Base-by-base conservation (phyloP, 208 protist genomes). In the Zelonia costaricensis region DNA sequence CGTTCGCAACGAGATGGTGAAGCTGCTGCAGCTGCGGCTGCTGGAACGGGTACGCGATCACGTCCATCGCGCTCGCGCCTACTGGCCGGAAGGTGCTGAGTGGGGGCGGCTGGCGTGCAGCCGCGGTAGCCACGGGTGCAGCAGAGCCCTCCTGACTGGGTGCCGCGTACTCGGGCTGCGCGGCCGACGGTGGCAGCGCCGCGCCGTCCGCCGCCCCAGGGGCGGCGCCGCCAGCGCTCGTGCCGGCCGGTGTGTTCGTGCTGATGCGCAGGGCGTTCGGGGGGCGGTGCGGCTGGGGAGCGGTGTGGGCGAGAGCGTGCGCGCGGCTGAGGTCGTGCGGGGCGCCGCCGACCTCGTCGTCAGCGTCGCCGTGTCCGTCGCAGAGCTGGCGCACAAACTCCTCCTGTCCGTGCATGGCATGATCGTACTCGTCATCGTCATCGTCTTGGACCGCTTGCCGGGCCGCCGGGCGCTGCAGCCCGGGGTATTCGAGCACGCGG, bases 401-500 rank as follows among this genome's bases (percentile, higher is more conserved):
- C 12, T 22, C 52, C 36, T 43, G 52, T 3, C 36, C 52, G 10
- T 57, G 15, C 33, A 43, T 57, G 35, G 52, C 52, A 43, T 43
- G 36, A 22, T 27, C 36, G 23, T 44, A 57, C 13, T 39, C 36
- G 20, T 44, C 33, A 38, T 38, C 33, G 10, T 22, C 16, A 22
- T 48, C 44, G 13, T 45, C n/a, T n/a, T n/a, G n/a, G n/a, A n/a
- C n/a, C n/a, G n/a, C n/a, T n/a, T n/a, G n/a, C n/a, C n/a, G n/a
- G n/a, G n/a, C n/a, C n/a, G n/a, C n/a, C n/a, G n/a, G n/a, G n/a
- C n/a, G n/a, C n/a, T n/a, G n/a, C n/a, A n/a, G n/a, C n/a, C n/a
- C n/a, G n/a, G n/a, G n/a, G n/a, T n/a, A n/a, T n/a, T n/a, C n/a
- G n/a, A n/a, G n/a, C n/a, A n/a, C n/a, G n/a, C n/a, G n/a, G n/a